Base-by-base conservation (phyloP, 352 stramenopile species). In the Phytophthora aleatoria region DNA sequence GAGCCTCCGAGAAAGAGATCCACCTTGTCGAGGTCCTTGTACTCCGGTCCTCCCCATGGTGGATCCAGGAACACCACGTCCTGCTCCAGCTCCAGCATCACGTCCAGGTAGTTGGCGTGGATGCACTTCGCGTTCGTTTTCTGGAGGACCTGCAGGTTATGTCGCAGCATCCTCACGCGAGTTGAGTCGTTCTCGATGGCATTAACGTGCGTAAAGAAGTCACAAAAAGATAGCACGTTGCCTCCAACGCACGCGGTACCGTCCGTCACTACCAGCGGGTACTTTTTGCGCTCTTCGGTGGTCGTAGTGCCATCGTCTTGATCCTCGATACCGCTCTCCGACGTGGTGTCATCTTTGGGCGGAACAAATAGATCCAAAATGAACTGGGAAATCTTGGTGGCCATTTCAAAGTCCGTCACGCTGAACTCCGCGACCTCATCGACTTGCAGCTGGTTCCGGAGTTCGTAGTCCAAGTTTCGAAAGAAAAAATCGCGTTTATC, bases 401-500 rank as follows among this genome's bases (percentile, higher is more conserved):
- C 85, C 71, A 89, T 92, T 42, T 92, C 83, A 42, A 87, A 88
- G 59, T 94, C 84, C 8, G 86, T 94, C 30, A 94, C 83, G 43
- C 82, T 92, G 56, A 90, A 94, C 31, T 81, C 74, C 1, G 83
- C 83, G 12, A 94, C 84, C 16, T 94, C 72, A 57, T 94, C 86
- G 30, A 94, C 85, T 58, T 92, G 86, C 24, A 94, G 55, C 31
- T 79, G 68, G 38, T 62, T 87, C 13, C 86, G 82, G 8, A 82
- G 71, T n/a, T 88, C 81, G 12, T 79, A 89, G 6, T 88, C 65
- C 43, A 94, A 62, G 33, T 91, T 89, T 2, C 86, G 77, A 51
- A 94, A 94, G 60, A 94, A 90, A 58, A 92, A 94, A 52, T 92
- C 83, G 35, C 86, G 82, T 64, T 94, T 94, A 69, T 94, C 85